Base-by-base conservation (phyloP, 2,329 filamentous ascomycete species). In the Fusarium pininemorale region DNA sequence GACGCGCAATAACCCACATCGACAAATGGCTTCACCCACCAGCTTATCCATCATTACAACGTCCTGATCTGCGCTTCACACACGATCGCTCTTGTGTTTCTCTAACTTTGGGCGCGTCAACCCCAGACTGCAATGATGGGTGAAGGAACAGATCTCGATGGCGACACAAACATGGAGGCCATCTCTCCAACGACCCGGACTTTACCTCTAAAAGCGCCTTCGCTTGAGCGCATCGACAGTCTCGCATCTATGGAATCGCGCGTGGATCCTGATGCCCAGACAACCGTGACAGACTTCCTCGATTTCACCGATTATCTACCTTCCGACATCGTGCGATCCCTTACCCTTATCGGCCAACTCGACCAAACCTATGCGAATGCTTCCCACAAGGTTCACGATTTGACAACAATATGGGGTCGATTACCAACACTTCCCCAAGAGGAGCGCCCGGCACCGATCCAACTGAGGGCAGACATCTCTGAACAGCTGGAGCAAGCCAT, bases 291-390 rank as follows among this genome's bases (percentile, higher is more conserved):
- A 68, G 90, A 92, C 80, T 92, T 92, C 79, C 88, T 92, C 80
- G 90, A 92, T 79, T 91, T 90, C 74, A 92, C 90, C 75, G 91
- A 93, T 80, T 91, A 92, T 81, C 87, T 93, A 3, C 90, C 91
- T 16, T 89, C 90, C 57, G 91, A 93, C 78, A 88, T 93, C 77
- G 85, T 88, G 70, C 89, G 91, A 65, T 92, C 91, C 30, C 83
- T 93, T 50, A 91, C 89, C 8, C 84, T 92, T 42, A 90, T 93
- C 69, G 88, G 89, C 60, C 87, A 91, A 73, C 89, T 93, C 60
- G 90, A 92, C 80, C 80, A 87, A 72, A 85, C 82, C 22, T 91
- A 92, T 75, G 80, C 83, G n/a, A 83, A 90, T 55, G 86, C 88
- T 13, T 92, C 90, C 18, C 75, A 81, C 60, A 84, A 82, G 30